phyloP scores from a whole-genome alignment of 2,329 filamentous ascomycete genomes.

The Paecilomyces variotii region DNA sequence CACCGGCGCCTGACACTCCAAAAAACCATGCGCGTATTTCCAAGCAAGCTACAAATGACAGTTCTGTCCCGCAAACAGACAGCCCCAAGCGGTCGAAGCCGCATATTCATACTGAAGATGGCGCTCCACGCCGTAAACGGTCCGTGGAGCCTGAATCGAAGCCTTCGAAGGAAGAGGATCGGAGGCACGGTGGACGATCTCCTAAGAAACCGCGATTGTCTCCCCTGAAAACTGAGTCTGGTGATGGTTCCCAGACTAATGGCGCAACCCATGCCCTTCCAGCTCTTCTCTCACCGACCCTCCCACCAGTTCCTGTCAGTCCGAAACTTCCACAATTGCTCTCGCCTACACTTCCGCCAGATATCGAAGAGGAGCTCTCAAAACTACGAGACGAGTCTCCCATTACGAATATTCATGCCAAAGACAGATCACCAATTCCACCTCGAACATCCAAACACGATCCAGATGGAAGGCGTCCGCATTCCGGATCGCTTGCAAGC shows the following conservation, averaged over 20 bases:
- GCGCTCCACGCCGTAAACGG: conserved; percentile 18
- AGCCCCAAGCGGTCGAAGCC: neutral
- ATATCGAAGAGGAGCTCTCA: conserved; percentile 46
- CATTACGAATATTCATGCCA: conserved; percentile 9
- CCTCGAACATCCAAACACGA: conserved; percentile 14
- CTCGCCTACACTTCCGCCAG: conserved; percentile 51
- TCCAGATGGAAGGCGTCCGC: conserved; percentile 8
- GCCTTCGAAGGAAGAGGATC: conserved; percentile 7
- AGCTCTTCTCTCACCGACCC: conserved; percentile 30
- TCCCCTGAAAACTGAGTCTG: conserved; percentile 18
- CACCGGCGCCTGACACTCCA: conserved; percentile 8
- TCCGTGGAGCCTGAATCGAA: conserved; percentile 16
- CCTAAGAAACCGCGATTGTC: conserved; percentile 35
- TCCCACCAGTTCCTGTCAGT: conserved; percentile 34
- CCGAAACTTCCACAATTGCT: conserved; percentile 44
- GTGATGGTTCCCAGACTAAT: conserved; percentile 16
- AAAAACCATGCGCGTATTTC: conserved; percentile 14
- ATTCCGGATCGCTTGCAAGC: conserved; percentile 11
- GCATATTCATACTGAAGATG: neutral
- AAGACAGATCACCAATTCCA: conserved; percentile 9
- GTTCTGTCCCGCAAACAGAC: neutral
- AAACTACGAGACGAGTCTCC: conserved; percentile 31
- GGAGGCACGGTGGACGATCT: conserved; percentile 18
- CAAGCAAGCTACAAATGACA: conserved; percentile 7
- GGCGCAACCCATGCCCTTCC: conserved; percentile 20